A percentile compares a stretch with the other conserved stretches of the same genome.
Evolutionary conservation across 306 rosid species (phyloP).

Genomic region (Nissolia schottii): DNA sequence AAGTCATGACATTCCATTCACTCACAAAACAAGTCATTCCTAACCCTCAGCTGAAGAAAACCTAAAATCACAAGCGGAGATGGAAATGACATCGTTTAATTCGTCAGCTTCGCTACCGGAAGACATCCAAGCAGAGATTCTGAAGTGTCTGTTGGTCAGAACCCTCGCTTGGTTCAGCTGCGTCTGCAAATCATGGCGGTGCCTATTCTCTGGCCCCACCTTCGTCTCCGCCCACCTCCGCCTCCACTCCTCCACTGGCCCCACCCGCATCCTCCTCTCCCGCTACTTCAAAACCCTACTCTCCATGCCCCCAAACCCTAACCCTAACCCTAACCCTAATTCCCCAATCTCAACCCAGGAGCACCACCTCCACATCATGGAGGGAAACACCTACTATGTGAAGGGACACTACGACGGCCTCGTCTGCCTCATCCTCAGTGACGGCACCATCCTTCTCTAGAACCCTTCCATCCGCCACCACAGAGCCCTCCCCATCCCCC

Average conservation of each 20-base stretch:
- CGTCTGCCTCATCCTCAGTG: conserved; percentile 36
- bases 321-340: background rate
- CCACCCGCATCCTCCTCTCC: conserved; percentile 29
- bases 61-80: background rate
- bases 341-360: conserved; percentile 13
- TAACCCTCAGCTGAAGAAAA: no score
- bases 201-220: conserved; percentile 7
- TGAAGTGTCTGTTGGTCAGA: conserved; percentile 29
- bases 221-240: conserved; percentile 31
- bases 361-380: conserved; percentile 6
- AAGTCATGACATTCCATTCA: no score
- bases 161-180: conserved; percentile 34
- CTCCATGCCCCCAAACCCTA: conserved; percentile 8
- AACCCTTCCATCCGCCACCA: conserved; percentile 35
- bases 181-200: conserved; percentile 40
- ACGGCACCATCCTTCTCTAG: conserved; percentile 35
- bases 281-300: conserved; percentile 35
- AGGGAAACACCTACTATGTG: conserved; percentile 32
- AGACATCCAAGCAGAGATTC: conserved; percentile 35
- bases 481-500: conserved; percentile 27
- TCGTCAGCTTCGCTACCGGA: conserved; percentile 17
- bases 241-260: background rate
- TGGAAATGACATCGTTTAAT: background rate
- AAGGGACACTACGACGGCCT: conserved; percentile 50
- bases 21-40: no score